These are phyloP conservation scores for Quercus variabilis DNA, from an alignment of 306 rosid genomes.

Conservation along the genomic window DNA sequence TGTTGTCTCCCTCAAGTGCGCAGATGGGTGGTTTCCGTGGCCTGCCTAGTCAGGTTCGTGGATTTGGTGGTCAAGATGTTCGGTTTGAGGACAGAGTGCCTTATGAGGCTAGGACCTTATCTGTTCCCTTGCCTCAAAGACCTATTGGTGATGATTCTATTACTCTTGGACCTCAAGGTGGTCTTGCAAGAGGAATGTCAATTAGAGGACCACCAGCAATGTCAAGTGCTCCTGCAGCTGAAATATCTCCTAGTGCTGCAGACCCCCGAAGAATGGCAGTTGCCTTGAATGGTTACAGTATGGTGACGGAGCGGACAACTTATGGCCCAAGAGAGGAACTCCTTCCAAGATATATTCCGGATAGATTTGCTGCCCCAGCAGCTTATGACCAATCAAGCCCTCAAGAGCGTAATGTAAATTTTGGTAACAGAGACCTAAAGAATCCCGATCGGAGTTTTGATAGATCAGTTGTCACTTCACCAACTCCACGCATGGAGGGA, in stretches of 20 bases:
- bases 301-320: slow-evolving; percentile 40
- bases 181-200: slow-evolving; percentile 97
- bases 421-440: slow-evolving; percentile 54
- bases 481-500: slow-evolving; percentile 45
- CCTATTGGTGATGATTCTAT: slow-evolving; percentile 64
- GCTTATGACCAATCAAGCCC: slow-evolving; percentile 53
- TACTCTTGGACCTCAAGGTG: slow-evolving; percentile 90
- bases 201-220: slow-evolving; percentile 64
- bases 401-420: slow-evolving; percentile 44
- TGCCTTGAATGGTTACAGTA: slow-evolving; percentile 58
- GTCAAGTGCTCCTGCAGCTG: slow-evolving; percentile 40
- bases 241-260: slow-evolving; percentile 30
- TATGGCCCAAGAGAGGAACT: slow-evolving; percentile 50
- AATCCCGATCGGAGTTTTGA: slow-evolving; percentile 50
- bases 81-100: slow-evolving; percentile 65
- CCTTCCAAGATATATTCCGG: slow-evolving; percentile 35
- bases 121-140: slow-evolving; percentile 62
- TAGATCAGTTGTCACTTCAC: slow-evolving; percentile 47
- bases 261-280: slow-evolving; percentile 53
- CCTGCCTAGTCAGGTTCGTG: slow-evolving; percentile 51
- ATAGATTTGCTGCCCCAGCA: slow-evolving; percentile 49
- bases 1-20: slow-evolving; percentile 52
- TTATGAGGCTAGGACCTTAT: slow-evolving; percentile 61
- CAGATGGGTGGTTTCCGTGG: slow-evolving; percentile 73
- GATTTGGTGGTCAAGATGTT: slow-evolving; percentile 74